Evolutionary conservation across 1,284 basidiomycete genomes (phyloP), one percentile per base, ranked within the genome.

Genomic region (Termitomyces sp.): DNA sequence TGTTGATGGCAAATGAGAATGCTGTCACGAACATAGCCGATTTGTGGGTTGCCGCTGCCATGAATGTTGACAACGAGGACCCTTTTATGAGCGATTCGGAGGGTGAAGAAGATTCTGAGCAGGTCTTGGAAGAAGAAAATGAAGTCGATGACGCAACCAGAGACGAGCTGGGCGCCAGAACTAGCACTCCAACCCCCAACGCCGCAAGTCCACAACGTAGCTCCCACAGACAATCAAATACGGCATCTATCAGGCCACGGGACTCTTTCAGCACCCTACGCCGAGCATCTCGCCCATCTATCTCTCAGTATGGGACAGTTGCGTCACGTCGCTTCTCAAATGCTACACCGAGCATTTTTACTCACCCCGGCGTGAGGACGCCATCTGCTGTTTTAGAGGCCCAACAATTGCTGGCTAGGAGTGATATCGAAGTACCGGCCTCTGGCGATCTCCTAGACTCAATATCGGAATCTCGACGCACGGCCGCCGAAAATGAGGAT

Each of bases 1-100:
- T 96, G n/a, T 74, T 96, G 28, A 85, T 96, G 73, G 92, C 94
- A 3, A 94, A 95, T 69, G 92, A 94, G 67, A 89, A 92, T 65
- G 87, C 90, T 1, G 91, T 94, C 6, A 92, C 89, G 49, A 89
- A 87, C 59, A 89, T 96, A 61, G 88, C 91, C 4, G 93, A 95
- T 71, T 74, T 96, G 13, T 96, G 94, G 93, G 90, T 96, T 56
- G 92, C 93, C 9, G 88, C 92, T 21, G 94, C 94, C 3, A 92
- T 94, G 74, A 92, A 92, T 57, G 90, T 85, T 8, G 93, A 94
- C 62, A 90, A 90, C 62, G 88, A 91, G 59, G 83, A 90, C 58
- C 81, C 83, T 3, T 87, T 88, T 60, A 83, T 84, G 63, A 76
- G 77, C 40, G 82, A 84, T 55, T 70, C 70, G 13, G 79, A 82